Base-by-base conservation (phyloP, 495 filamentous ascomycete genomes). In the Rusavskia elegans region DNA sequence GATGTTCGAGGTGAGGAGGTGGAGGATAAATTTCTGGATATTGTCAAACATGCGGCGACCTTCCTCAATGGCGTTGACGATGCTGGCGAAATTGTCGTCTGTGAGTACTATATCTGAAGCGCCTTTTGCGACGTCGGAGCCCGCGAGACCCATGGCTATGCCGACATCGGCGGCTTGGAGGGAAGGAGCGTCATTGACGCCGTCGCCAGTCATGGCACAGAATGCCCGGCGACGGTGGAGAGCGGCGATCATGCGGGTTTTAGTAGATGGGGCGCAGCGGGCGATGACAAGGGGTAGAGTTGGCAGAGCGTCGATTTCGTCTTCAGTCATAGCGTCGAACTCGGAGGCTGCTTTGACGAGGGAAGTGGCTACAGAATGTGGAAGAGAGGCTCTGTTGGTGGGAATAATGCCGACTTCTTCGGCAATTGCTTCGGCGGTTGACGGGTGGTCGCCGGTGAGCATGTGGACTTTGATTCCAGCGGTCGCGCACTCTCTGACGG, bases 51-150 rank as follows among this genome's bases (percentile, higher is more conserved):
- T 76, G 50, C 83, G 69, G 27, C 84, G 66, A 1, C 84, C 84
- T 62, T 88, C 83, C 49, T 80, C 76, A 53, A 87, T 79, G 6
- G 82, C 83, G 21, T 77, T 82, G 20, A 85, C 76, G 50, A 88
- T 87, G 17, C 74, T 80, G 0, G 84, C 81, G 58, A 92, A 92
- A 63, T 94, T 90, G 65, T 93, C 88, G 64, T 92, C 85, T 0
- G 87, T 89, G 20, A 93, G 68, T 11, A 93, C 85, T 61, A 93
- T 88, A 63, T 89, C 87, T 4, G 87, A 81, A 2, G 87, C 87
- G 35, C 84, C 85, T 62, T 89, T 93, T 25, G 88, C 88, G n/a
- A 94, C 88, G 55, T 94, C 89, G 23, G 83, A 88, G 5, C 88
- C 89, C 41, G 79, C 71, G 42, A 81, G 77, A 14, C 85, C 86